Evolutionary conservation across 345 rosid species (phyloP), one percentile per base, ranked within the genome.

Genomic region (Salix dunnii): DNA sequence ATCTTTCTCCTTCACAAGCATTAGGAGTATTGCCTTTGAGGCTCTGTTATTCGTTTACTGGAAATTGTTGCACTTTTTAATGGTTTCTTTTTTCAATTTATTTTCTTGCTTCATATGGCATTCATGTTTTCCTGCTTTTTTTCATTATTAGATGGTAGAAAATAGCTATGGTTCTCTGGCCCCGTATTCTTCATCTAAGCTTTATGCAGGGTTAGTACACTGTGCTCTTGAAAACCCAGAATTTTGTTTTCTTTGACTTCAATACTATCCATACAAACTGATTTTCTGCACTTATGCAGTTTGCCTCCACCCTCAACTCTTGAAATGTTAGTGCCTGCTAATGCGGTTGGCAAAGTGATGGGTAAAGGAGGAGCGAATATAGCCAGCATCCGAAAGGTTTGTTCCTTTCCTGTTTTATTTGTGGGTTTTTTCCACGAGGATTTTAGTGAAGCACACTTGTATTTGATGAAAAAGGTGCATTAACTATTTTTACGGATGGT

Each of bases 331-430:
- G 84, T 96, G 79, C 99, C 99, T 74, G 87, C 91, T 51, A 86
- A 84, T 87, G 94, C 99, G 31, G 90, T 93, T 16, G 87, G 95
- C 78, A 96, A 91, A 88, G 99, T 96, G 66, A 77, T 96, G 79
- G 99, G 99, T 65, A 96, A 87, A 90, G 94, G 90, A 74, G 99
- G 99, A 72, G 85, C 91, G 66, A 96, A 96, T 83, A 82, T 96
- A 81, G 86, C 90, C 76, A 96, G 93, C 82, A 91, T 96, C 67
- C 88, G 93, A 76, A 90, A 91, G 97, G 99, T 96, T 77, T 73
- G 83, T 78, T 76, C 17, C 11, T 62, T 74, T 76, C 74, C 23
- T 72, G 42, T 53, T 28, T 66, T 43, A 28, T 27, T 36, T 16
- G 21, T 38, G 10, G 3, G 25, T 43, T 10, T n/a, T 18, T 36